Conservation (phyloP, 306 rosid genomes). For the Quercus robur region DNA sequence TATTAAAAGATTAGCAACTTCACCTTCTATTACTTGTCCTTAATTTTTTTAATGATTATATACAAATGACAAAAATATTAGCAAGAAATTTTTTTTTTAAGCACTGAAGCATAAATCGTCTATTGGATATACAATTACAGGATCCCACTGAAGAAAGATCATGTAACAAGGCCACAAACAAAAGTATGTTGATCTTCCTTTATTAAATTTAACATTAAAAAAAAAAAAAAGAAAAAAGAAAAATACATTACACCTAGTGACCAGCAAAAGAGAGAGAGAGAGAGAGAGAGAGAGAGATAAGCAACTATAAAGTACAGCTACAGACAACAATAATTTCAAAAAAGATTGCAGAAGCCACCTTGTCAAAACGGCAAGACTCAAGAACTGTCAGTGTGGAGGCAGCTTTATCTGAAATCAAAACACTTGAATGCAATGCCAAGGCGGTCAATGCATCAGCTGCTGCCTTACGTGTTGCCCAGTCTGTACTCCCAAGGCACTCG, state of each 20-base stretch:
- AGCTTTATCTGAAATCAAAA: constrained; percentile 53
- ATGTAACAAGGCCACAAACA: background rate
- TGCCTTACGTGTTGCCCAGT: constrained; percentile 99
- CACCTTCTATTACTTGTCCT: background rate
- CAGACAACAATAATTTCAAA: background rate
- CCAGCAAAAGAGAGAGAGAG: background rate
- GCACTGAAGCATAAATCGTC: background rate
- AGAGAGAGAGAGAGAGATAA: background rate
- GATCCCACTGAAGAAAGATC: background rate
- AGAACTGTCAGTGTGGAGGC: constrained; percentile 62
- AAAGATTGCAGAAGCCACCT: constrained; percentile 54
- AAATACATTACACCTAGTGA: background rate
- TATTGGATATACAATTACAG: background rate
- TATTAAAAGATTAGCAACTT: too few relatives aligned
- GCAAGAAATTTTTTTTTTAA: background rate
- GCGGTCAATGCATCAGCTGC: constrained; percentile 83
- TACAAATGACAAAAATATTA: background rate
- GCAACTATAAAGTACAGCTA: background rate
- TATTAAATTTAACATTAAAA: too few relatives aligned
- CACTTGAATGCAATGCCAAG: constrained; percentile 78
- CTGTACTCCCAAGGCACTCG: constrained; percentile 75
- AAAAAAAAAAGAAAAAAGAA: background rate
- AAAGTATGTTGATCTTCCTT: background rate
- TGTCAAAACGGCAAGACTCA: constrained; percentile 87
- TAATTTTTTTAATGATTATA: background rate